Conservation (phyloP, 768 basidiomycete species). For the Naematelia aurantialba region DNA sequence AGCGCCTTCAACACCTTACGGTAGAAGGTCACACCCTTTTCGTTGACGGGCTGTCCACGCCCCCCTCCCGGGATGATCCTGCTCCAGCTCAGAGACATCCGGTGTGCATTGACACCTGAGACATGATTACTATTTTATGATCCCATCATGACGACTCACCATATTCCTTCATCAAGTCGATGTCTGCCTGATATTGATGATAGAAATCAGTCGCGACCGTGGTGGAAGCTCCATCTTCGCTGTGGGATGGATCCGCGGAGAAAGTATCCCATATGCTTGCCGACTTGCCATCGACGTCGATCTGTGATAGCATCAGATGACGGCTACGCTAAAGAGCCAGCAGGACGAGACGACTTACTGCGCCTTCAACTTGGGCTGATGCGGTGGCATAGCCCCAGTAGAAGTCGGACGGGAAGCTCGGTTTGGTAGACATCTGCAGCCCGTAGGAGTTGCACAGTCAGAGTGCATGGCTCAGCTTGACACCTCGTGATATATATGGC, state of each 20-base stretch:
- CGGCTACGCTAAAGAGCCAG: no score
- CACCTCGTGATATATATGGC: no score
- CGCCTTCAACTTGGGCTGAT: slow-evolving; percentile 72
- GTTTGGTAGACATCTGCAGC: no score
- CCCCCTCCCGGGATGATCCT: slow-evolving; percentile 69
- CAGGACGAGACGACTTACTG: no score
- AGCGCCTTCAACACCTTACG: slow-evolving; percentile 61
- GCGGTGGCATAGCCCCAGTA: slow-evolving; percentile 54
- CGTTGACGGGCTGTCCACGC: slow-evolving; percentile 68
- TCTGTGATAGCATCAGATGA: no score
- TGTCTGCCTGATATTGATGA: slow-evolving; percentile 56
- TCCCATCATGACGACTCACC: neutral
- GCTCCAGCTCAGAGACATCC: slow-evolving; percentile 73
- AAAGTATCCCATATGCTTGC: slow-evolving; percentile 66
- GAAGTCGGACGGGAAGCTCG: slow-evolving; percentile 31
- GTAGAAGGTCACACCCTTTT: slow-evolving; percentile 66
- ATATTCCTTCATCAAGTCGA: slow-evolving; percentile 27
- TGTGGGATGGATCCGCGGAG: slow-evolving; percentile 63
- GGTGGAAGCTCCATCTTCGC: slow-evolving; percentile 63
- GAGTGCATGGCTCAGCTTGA: no score
- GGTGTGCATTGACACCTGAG: slow-evolving; percentile 69
- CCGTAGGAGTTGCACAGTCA: no score
- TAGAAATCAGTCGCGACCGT: slow-evolving; percentile 71
- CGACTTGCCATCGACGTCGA: slow-evolving; percentile 24
- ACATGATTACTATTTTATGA: slow-evolving; percentile 59